These are phyloP conservation scores for Schoenoplectus triqueter DNA, from an alignment of 202 grass and related monocot species.

Conservation along the genomic window DNA sequence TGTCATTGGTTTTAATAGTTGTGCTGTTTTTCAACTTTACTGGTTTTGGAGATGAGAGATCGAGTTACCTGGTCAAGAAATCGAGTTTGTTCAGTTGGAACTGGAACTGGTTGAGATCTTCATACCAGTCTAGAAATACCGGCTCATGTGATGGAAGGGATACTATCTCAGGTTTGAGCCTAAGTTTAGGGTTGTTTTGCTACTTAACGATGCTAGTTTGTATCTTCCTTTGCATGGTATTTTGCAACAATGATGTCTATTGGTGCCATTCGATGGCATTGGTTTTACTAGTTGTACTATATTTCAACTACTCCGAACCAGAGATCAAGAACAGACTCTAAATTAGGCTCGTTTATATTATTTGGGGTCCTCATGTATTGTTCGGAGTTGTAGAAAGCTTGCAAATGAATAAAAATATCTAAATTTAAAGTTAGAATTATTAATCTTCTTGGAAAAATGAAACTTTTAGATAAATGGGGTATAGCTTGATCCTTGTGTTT, in stretches of 20 bases:
- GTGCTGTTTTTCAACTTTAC: constrained; percentile 64
- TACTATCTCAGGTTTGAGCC: background rate
- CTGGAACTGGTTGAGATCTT: constrained; percentile 37
- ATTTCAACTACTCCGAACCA: constrained; percentile 37
- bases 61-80: background rate
- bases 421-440: background rate
- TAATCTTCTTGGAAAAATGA: background rate
- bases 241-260: constrained; percentile 21
- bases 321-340: background rate
- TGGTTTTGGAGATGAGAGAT: constrained; percentile 42
- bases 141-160: background rate
- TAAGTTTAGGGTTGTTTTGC: constrained; percentile 28
- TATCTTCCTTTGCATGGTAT: constrained; percentile 33
- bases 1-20: constrained; percentile 47
- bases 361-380: background rate
- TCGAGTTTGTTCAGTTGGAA: constrained; percentile 19
- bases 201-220: constrained; percentile 35
- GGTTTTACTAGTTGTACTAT: constrained; percentile 28
- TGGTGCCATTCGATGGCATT: constrained; percentile 28
- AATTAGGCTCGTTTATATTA: constrained; percentile 2
- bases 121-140: constrained; percentile 21
- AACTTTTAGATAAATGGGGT: background rate
- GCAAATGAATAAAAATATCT: background rate
- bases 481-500: background rate
- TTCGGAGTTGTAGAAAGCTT: background rate